A percentile compares a stretch with the other conserved stretches of the same genome.
Evolutionary conservation across 2,329 filamentous ascomycete genomes (phyloP).

Genomic region (Alternaria sp.): DNA sequence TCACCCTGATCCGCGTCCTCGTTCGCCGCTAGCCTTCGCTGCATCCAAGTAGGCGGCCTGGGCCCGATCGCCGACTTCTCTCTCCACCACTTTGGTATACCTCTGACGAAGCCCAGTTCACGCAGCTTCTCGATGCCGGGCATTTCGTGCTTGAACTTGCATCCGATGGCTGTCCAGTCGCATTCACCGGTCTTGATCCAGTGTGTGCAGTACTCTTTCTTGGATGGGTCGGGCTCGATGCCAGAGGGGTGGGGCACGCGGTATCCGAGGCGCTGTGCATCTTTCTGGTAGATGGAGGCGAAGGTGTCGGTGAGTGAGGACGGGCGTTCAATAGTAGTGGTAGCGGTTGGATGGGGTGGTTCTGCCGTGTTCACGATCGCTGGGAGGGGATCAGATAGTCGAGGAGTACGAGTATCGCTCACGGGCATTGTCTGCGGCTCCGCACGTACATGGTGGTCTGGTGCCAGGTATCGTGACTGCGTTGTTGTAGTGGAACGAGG

Average conservation of each 20-base stretch:
- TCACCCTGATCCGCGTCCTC: not conserved
- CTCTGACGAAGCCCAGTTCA: slow-evolving; percentile 67
- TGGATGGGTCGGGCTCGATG: slow-evolving; percentile 50
- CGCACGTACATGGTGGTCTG: slow-evolving; percentile 22
- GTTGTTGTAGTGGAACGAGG: not conserved
- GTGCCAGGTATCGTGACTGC: slow-evolving; percentile 19
- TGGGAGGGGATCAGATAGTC: not conserved
- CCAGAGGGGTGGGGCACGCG: slow-evolving; percentile 43
- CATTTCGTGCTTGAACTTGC: slow-evolving; percentile 91
- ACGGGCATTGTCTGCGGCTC: not conserved
- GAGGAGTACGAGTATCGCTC: not conserved
- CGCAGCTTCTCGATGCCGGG: slow-evolving; percentile 72
- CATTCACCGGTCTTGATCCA: slow-evolving; percentile 89
- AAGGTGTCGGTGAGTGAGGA: slow-evolving; percentile 32
- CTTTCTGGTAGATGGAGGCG: slow-evolving; percentile 31
- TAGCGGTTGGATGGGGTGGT: not conserved
- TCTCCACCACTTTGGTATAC: slow-evolving; percentile 63
- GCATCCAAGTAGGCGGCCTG: slow-evolving; percentile 31
- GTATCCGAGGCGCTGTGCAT: slow-evolving; percentile 37
- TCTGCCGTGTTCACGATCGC: not conserved
- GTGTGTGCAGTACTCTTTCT: slow-evolving; percentile 82
- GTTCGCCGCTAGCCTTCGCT: slow-evolving; percentile 20
- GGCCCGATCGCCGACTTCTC: slow-evolving; percentile 50
- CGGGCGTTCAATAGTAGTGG: not conserved
- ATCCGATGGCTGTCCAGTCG: slow-evolving; percentile 84